Evolutionary conservation across 345 rosid genomes (phyloP).

Genomic region (Jatropha curcas): DNA sequence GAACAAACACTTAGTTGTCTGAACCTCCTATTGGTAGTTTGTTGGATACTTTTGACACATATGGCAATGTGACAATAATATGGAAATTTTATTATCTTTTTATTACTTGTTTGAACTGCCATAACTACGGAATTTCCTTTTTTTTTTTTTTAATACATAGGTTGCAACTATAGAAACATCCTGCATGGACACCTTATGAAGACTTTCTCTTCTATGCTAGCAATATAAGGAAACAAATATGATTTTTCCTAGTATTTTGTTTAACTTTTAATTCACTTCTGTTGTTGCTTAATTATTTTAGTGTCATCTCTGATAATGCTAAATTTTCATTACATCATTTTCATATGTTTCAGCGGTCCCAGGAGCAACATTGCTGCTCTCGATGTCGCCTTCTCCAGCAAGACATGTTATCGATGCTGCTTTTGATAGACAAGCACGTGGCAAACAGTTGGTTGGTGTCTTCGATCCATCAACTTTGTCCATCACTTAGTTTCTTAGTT

Average conservation of each 20-base stretch:
- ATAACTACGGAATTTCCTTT: too few species aligned
- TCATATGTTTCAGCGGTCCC: conserved; percentile 46
- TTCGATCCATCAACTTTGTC: background rate
- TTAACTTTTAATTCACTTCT: background rate
- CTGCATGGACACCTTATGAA: too few species aligned
- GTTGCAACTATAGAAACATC: too few species aligned
- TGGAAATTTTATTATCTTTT: too few species aligned
- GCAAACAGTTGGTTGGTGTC: conserved; percentile 79
- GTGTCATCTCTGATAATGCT: background rate
- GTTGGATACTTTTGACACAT: background rate
- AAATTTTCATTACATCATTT: conserved; percentile 3
- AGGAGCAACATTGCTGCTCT: conserved; percentile 72
- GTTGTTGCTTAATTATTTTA: background rate
- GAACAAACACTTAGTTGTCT: background rate
- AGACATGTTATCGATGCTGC: conserved; percentile 69
- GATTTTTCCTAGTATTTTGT: background rate
- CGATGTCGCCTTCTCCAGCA: conserved; percentile 60
- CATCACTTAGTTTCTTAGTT: background rate
- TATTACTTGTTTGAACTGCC: too few species aligned
- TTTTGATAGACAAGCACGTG: conserved; percentile 69
- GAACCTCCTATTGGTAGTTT: too few species aligned
- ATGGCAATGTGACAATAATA: too few species aligned
- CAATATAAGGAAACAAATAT: background rate
- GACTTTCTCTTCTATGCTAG: too few species aligned
- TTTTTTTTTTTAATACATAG: too few species aligned